Percentiles rank a stretch among this genome's conserved stretches.
Conservation (phyloP, 495 filamentous ascomycete genomes). For the Penicillium verhagenii region DNA sequence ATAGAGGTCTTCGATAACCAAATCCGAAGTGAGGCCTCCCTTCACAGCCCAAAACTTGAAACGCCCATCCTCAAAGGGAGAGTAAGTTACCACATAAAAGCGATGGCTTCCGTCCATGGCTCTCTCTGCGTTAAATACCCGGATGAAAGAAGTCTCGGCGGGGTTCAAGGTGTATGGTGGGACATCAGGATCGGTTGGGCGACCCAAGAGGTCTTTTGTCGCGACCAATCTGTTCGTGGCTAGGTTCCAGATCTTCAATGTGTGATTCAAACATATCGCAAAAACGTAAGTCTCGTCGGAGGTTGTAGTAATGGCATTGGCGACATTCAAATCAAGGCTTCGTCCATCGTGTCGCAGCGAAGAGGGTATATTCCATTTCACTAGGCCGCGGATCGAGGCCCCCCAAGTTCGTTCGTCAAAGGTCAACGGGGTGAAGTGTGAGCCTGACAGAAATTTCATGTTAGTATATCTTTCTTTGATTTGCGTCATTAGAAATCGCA, state of each 20-base stretch:
- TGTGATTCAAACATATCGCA: slow-evolving; percentile 83
- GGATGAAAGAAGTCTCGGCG: slow-evolving; percentile 65
- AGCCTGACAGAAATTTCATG: slow-evolving; percentile 34
- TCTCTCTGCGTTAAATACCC: slow-evolving; percentile 60
- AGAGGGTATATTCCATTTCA: slow-evolving; percentile 66
- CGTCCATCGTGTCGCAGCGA: slow-evolving; percentile 63
- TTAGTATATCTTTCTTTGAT: neutral
- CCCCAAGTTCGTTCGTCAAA: slow-evolving; percentile 80
- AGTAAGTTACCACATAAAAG: slow-evolving; percentile 80
- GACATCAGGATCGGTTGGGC: slow-evolving; percentile 53
- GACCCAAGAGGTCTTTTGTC: slow-evolving; percentile 68
- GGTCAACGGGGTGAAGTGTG: slow-evolving; percentile 72
- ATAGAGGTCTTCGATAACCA: slow-evolving; percentile 70
- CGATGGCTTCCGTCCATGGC: slow-evolving; percentile 56
- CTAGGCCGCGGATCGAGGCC: slow-evolving; percentile 65
- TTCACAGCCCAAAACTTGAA: slow-evolving; percentile 94
- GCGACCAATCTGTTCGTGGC: slow-evolving; percentile 67
- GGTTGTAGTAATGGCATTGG: slow-evolving; percentile 62
- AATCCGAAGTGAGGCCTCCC: slow-evolving; percentile 57
- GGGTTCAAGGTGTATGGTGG: slow-evolving; percentile 75
- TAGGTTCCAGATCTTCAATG: slow-evolving; percentile 82
- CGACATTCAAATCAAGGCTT: slow-evolving; percentile 63
- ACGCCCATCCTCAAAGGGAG: slow-evolving; percentile 77
- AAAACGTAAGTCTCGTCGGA: slow-evolving; percentile 71
- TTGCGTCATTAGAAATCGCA: neutral